These are phyloP conservation scores for Omphalea diandra DNA, from an alignment of 441 rosid species.

Conservation along the genomic window DNA sequence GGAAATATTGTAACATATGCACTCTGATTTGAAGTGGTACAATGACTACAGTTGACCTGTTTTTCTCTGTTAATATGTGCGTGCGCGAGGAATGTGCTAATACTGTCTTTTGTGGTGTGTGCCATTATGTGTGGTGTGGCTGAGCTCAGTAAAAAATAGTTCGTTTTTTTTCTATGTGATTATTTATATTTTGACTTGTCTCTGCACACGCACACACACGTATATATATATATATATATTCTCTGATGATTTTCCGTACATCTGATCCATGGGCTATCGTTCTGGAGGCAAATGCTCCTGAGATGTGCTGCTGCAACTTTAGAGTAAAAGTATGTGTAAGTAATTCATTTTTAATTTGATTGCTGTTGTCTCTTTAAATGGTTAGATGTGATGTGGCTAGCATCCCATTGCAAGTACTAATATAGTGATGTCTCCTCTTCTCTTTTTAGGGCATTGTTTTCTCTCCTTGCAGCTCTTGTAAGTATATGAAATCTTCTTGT, in stretches of 20 bases:
- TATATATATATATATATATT: slow-evolving; percentile 1
- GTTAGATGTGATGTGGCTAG: background rate
- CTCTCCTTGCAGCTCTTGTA: slow-evolving; percentile 44
- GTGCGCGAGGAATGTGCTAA: background rate
- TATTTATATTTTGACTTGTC: background rate
- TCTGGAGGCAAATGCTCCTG: slow-evolving; percentile 65
- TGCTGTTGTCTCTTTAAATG: background rate
- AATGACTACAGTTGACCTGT: background rate
- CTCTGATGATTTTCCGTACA: slow-evolving; percentile 48
- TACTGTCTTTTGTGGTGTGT: too few species aligned
- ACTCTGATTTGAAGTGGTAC: background rate
- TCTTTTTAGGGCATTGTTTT: slow-evolving; percentile 39
- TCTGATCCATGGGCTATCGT: slow-evolving; percentile 66
- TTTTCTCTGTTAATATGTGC: background rate
- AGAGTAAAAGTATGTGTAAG: slow-evolving; percentile 42
- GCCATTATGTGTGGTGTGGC: background rate
- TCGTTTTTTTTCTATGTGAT: slow-evolving; percentile 2
- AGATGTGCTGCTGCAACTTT: slow-evolving; percentile 38
- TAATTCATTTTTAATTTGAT: slow-evolving; percentile 18
- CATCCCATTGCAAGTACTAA: slow-evolving; percentile 9
- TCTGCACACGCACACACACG: too few species aligned
- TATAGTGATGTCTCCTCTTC: slow-evolving; percentile 18
- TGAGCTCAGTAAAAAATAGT: background rate
- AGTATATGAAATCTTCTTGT: slow-evolving; percentile 32
- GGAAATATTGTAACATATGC: background rate